Base-by-base conservation (phyloP, 208 protist species). In the Crithidia expoeki region DNA sequence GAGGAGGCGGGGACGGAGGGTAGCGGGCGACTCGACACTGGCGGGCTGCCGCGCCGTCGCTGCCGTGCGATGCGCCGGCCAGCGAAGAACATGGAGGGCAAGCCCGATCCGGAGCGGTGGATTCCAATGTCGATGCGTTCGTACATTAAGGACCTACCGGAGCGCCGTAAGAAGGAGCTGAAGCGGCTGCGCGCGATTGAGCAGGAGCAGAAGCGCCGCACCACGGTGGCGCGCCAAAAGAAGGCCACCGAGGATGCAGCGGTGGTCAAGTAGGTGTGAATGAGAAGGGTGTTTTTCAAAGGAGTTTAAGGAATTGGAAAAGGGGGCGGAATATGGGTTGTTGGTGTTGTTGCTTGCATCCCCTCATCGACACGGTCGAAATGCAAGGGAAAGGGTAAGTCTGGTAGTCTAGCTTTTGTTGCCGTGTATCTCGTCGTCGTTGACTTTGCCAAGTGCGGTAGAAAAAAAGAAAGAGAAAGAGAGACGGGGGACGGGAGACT, bases 41-140 rank as follows among this genome's bases (percentile, higher is more conserved):
- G 56, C 46, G 71, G 71, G 10, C 59, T 71, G 33, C n/a, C 64
- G 16, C 62, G 55, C 2, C 84, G 83, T 28, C 84, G 81, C 25
- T 70, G 68, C 17, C 74, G 83, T 27, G 40, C 76, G 33, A 46
- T 83, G 76, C 83, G 83, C 5, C 83, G 79, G 2, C 90, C 86
- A 19, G 82, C 89, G 42, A 92, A 85, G 71, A 89, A 83, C 63
- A 84, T 77, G 68, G 86, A 91, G 19, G 75, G 80, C 55, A 84
- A 82, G 44, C 66, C 87, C n/a, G 88, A 96, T 63, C 91, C 88
- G 19, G 88, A 96, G 79, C 88, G 91, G 0, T 96, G 91, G 91
- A 80, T 96, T 34, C 91, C 91, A 17, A 94, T 96, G 63, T 66
- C 81, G 59, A 59, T 85, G 56, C 91, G 91, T 28, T 93, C 91